Evolutionary conservation across 176 grass and related monocot genomes (phyloP).

Genomic region (Lolium multiflorum): DNA sequence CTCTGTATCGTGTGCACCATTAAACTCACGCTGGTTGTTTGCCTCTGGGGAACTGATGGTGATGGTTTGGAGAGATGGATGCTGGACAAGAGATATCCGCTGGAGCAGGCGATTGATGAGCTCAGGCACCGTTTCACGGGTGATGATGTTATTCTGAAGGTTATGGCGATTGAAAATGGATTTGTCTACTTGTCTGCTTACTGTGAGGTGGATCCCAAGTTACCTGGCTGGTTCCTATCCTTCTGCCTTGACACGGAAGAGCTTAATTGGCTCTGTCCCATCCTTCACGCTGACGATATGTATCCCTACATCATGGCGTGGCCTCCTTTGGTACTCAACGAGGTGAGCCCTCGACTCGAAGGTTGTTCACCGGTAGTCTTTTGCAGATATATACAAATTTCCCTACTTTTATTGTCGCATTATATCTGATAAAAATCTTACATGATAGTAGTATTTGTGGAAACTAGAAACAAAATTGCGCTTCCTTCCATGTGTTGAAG

Average conservation of each 20-base stretch:
- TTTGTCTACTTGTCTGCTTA: background rate
- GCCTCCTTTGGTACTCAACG: background rate
- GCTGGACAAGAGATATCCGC: background rate
- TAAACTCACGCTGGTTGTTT: background rate
- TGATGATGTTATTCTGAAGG: background rate
- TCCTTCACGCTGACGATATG: background rate
- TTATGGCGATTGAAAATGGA: background rate
- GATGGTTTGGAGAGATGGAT: background rate
- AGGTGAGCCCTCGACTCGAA: background rate
- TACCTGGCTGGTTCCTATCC: background rate
- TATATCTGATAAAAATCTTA: background rate
- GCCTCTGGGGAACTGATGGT: background rate
- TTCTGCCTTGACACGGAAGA: slow-evolving; percentile 1
- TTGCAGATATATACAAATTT: background rate
- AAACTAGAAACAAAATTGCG: slow-evolving; percentile 3
- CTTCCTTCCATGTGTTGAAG: background rate
- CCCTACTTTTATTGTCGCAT: background rate
- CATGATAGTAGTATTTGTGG: background rate
- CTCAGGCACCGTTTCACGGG: background rate
- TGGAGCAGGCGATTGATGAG: background rate
- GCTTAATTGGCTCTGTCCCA: background rate
- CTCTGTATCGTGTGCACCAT: background rate
- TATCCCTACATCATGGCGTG: background rate
- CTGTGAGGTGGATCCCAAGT: background rate
- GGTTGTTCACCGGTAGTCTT: background rate